Base-by-base conservation (phyloP, 495 filamentous ascomycete species). In the Trichoderma virens region DNA sequence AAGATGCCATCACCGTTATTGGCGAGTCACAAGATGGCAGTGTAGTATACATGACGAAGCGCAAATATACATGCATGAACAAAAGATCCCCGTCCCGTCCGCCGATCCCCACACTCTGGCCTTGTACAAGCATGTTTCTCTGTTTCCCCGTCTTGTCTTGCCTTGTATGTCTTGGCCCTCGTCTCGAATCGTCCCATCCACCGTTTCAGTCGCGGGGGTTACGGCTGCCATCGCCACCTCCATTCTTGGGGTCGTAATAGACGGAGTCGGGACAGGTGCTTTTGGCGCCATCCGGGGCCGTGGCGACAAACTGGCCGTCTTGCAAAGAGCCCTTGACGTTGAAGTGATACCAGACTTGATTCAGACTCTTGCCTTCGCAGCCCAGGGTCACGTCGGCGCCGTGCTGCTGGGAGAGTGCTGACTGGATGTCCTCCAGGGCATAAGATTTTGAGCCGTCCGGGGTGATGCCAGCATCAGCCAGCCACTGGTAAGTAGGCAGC, bases 301-400 rank as follows among this genome's bases (percentile, higher is more conserved):
- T 20, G 3, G 88, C 72, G 34, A 89, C 77, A 72, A 93, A 93
- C 38, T 81, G 71, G 18, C 90, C 91, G 2, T 78, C 85, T 69
- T 89, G 86, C 20, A 92, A 74, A 43, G 80, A 84, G 28, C 91
- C 91, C 39, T 80, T 78, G 16, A 93, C 83, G 66, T 92, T 86
- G 76, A 85, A 93, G 69, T 86, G 83, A 72, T 94, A 94, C 84
- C 88, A 93, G 25, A 90, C 81, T 73, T 93, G 85, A 65, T 90
- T 85, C 34, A 95, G 73, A 30, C 65, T 65, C 34, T 77, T 71
- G 28, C 76, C 75, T 20, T 74, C 72, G 70, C 90, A 93, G 47
- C 84, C 82, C 18, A 93, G 75, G 14, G 84, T 84, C 28, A 90
- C 88, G 3, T 76, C 72, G 23, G 82, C 76, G 18, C 89, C 88